These are phyloP conservation scores for Stemphylium vesicarium DNA, from an alignment of 2,329 filamentous ascomycete species.

Conservation along the genomic window DNA sequence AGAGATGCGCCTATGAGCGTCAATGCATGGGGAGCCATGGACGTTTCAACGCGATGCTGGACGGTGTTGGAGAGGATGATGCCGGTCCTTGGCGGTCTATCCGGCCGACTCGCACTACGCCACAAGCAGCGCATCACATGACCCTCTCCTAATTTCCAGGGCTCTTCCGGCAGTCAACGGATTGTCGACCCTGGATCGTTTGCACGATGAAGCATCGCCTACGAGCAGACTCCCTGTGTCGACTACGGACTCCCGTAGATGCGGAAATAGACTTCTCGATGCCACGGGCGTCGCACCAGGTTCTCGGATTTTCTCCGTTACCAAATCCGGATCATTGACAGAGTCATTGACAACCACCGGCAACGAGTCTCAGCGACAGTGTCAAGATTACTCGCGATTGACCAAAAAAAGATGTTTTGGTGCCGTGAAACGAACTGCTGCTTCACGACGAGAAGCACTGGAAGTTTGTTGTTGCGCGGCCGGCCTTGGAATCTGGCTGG, in stretches of 20 bases:
- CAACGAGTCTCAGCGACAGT: not conserved
- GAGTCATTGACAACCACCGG: not conserved
- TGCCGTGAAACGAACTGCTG: slow-evolving; percentile 21
- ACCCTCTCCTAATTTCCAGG: not conserved
- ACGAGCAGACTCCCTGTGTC: not conserved
- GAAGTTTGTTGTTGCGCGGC: slow-evolving; percentile 22
- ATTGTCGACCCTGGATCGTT: too few relatives aligned
- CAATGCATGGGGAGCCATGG: slow-evolving; percentile 34
- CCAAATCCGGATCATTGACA: too few relatives aligned
- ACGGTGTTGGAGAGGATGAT: not conserved
- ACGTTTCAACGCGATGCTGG: not conserved
- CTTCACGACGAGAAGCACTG: slow-evolving; percentile 21
- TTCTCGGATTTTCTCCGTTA: not conserved
- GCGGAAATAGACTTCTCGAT: slow-evolving; percentile 12
- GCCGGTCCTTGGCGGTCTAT: slow-evolving; percentile 3
- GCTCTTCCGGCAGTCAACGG: not conserved
- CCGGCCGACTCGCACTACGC: not conserved
- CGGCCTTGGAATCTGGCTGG: not conserved
- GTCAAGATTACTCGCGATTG: not conserved
- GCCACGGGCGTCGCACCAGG: not conserved
- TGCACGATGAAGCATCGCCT: too few relatives aligned
- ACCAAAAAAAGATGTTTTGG: slow-evolving; percentile 20
- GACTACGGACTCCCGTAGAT: not conserved
- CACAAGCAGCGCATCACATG: slow-evolving; percentile 8
- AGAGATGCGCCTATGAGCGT: slow-evolving; percentile 7